These are phyloP conservation scores for Ustilago bromivora DNA, from an alignment of 1,284 basidiomycete genomes.

Conservation along the genomic window DNA sequence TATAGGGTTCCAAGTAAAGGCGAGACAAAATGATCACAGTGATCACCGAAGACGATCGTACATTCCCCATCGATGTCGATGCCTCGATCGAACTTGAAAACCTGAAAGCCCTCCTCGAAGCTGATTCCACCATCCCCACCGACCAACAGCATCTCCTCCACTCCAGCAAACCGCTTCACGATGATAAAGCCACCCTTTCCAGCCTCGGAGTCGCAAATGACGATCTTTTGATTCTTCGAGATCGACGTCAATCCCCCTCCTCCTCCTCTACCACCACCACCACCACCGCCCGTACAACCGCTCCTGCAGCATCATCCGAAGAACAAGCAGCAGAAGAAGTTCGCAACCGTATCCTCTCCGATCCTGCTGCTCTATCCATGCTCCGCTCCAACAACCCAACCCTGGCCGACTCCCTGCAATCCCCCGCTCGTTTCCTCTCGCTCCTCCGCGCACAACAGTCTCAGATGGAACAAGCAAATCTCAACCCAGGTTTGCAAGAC, in stretches of 20 bases:
- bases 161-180: constrained; percentile 40
- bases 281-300: not conserved
- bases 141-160: constrained; percentile 53
- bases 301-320: constrained; percentile 18
- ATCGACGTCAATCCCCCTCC: constrained; percentile 11
- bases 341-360: constrained; percentile 85
- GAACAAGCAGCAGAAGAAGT: constrained; percentile 87
- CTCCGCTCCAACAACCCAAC: constrained; percentile 73
- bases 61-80: constrained; percentile 62
- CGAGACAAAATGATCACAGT: constrained; percentile 62
- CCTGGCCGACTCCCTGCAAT: constrained; percentile 35
- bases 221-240: constrained; percentile 56
- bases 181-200: constrained; percentile 50
- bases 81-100: constrained; percentile 63
- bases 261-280: constrained; percentile 5
- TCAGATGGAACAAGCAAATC: constrained; percentile 63
- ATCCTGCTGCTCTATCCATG: constrained; percentile 82
- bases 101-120: constrained; percentile 63
- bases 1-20: not conserved
- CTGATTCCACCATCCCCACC: constrained; percentile 55
- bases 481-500: constrained; percentile 71
- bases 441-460: constrained; percentile 47
- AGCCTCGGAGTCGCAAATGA: constrained; percentile 58
- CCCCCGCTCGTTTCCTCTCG: constrained; percentile 27
- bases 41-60: constrained; percentile 58